phyloP scores from a whole-genome alignment of 192 early-diverging fungal genomes.

The Gorgonomyces haynaldii region DNA sequence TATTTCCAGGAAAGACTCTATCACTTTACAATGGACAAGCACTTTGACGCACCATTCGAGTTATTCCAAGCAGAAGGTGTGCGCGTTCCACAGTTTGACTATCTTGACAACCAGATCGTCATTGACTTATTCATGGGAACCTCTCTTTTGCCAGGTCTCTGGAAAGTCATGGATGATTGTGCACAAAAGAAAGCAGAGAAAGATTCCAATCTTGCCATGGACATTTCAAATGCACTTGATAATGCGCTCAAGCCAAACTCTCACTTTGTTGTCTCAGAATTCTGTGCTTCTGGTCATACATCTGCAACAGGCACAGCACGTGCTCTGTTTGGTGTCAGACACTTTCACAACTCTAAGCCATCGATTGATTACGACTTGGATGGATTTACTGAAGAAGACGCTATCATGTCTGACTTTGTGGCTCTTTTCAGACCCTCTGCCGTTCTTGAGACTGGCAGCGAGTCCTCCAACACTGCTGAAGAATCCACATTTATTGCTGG shows the following conservation, averaged over 20 bases:
- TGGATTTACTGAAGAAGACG: constrained; percentile 59
- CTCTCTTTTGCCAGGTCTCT: constrained; percentile 8
- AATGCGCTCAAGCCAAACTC: constrained; percentile 12
- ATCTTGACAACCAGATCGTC: constrained; percentile 30
- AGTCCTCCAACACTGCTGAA: constrained; percentile 36
- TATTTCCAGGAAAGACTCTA: constrained; percentile 47
- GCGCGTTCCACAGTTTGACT: constrained; percentile 24
- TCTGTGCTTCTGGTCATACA: constrained; percentile 9
- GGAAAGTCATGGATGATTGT: neutral
- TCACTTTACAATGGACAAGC: constrained; percentile 42
- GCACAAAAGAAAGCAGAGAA: neutral
- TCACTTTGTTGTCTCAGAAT: constrained; percentile 12
- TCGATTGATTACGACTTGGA: constrained; percentile 67
- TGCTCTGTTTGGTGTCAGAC: constrained; percentile 60
- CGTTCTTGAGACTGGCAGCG: too few species aligned
- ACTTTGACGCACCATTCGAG: constrained; percentile 47
- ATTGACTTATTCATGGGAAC: constrained; percentile 48
- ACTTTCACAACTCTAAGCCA: constrained; percentile 41
- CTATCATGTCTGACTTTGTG: constrained; percentile 69
- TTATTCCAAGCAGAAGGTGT: constrained; percentile 37
- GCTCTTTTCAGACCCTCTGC: too few species aligned
- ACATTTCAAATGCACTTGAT: constrained; percentile 13
- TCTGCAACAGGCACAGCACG: constrained; percentile 8
- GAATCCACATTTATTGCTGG: constrained; percentile 62
- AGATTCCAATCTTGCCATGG: constrained; percentile 13